Conservation (phyloP, 208 protist genomes). For the Endotrypanum monterogeii region DNA sequence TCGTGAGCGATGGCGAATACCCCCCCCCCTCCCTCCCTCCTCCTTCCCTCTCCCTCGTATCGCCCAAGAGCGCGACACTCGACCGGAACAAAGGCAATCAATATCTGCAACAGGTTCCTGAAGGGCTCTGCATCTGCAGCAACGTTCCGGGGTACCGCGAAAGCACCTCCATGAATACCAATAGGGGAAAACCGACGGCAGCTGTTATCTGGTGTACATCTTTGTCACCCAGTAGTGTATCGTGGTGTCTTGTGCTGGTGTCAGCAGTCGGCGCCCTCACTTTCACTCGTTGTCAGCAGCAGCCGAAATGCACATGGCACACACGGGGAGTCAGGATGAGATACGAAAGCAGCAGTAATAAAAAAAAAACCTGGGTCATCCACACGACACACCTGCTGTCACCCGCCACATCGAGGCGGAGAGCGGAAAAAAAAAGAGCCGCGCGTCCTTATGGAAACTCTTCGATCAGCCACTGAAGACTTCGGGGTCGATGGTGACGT, state of each 20-base stretch:
- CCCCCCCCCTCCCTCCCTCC: too few relatives aligned
- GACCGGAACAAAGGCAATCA: not conserved
- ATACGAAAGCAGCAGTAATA: not conserved
- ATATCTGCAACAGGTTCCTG: not conserved
- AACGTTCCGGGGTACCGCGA: not conserved
- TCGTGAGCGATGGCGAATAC: not conserved
- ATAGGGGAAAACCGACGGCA: not conserved
- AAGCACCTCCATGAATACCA: not conserved
- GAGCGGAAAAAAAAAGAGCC: slow-evolving; percentile 6
- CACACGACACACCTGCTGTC: not conserved
- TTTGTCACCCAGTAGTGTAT: not conserved
- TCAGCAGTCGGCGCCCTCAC: too few relatives aligned
- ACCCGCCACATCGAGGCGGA: not conserved
- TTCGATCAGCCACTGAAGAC: slow-evolving; percentile 61
- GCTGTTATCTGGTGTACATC: not conserved
- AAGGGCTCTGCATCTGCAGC: too few relatives aligned
- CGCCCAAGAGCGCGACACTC: not conserved
- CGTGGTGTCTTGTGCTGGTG: too few relatives aligned
- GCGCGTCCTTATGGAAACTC: not conserved
- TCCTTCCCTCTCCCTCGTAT: too few relatives aligned
- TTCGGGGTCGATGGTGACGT: slow-evolving; percentile 56
- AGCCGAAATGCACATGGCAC: not conserved
- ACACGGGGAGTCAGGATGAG: not conserved
- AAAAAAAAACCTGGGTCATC: not conserved
- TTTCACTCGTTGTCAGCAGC: too few relatives aligned